Conservation (phyloP, 1,284 basidiomycete genomes). For the Apiotrichum akiyoshidainum region DNA sequence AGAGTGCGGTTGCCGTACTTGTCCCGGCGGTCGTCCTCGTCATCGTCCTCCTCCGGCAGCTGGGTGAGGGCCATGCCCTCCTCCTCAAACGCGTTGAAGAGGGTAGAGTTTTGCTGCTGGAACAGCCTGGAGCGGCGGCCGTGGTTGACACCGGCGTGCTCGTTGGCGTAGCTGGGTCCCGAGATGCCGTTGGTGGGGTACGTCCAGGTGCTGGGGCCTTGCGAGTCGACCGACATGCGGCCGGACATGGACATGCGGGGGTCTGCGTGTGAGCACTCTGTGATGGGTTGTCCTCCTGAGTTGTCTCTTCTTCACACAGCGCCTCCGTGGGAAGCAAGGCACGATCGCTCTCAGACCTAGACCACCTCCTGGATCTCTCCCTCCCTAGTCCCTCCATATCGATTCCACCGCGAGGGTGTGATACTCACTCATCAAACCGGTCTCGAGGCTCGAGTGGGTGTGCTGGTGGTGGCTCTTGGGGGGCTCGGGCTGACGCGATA, state of each 20-base stretch:
- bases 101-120: slow-evolving; percentile 56
- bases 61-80: slow-evolving; percentile 47
- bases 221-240: slow-evolving; percentile 45
- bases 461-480: slow-evolving; percentile 48
- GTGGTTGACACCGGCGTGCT: slow-evolving; percentile 41
- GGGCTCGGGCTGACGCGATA: slow-evolving; percentile 65
- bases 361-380: no score
- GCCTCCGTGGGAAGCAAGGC: no score
- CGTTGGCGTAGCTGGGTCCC: slow-evolving; percentile 38
- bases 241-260: slow-evolving; percentile 52
- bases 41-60: slow-evolving; percentile 48
- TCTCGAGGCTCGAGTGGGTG: slow-evolving; percentile 56
- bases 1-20: slow-evolving; percentile 9
- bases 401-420: no score
- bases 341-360: no score
- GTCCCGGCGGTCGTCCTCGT: slow-evolving; percentile 31
- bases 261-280: slow-evolving; percentile 28
- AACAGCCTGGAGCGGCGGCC: slow-evolving; percentile 59
- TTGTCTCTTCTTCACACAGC: no score
- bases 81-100: slow-evolving; percentile 49
- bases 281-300: background rate
- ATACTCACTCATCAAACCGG: slow-evolving; percentile 69
- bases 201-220: slow-evolving; percentile 40
- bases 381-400: no score
- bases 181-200: slow-evolving; percentile 35